Evolutionary conservation across 192 early-diverging fungal species (phyloP), one percentile per base, ranked within the genome.

Genomic region (Backusella sp.): DNA sequence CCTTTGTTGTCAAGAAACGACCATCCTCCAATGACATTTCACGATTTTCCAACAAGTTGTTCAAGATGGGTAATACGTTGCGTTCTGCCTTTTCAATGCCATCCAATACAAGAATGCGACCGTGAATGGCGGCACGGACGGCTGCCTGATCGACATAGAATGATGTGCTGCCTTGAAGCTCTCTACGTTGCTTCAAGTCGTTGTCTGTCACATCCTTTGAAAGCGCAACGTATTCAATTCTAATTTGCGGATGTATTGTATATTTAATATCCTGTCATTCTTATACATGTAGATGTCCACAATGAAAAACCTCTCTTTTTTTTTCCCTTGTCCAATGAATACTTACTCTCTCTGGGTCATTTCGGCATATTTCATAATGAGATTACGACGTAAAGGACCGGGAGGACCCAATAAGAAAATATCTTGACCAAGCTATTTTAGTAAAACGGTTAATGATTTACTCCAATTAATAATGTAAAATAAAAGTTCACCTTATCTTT

Each of bases 1-100:
- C 81, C 53, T 88, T 86, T 19, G 82, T 77, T 68, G 86, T 87
- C 35, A 95, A 83, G 79, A 93, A 92, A 34, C 91, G 85, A 39
- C 94, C 94, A 77, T 95, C 93, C 71, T 95, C 94, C 34, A 94
- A 80, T 30, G 84, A 83, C 93, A 96, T 94, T 83, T 96, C 94
- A 73, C 94, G 80, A 77, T 96, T 96, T 77, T 96, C 94, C 42
- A 96, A 76, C 76, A 96, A 78, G 78, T 96, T 96, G 78, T 96
- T 96, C 65, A 96, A 79, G 28, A 96, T 89, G 6, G 94, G 94
- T 34, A 96, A 78, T 1, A 96, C 92, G 78, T 96, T 96, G 21
- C 94, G 86, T 68, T 96, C 94, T 0, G 93, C 92, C 72, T 94
- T 94, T 79, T 94, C 89, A 76, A 93, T 89, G 32, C 90, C 90